Percentiles rank a stretch among this genome's conserved stretches.
phyloP scores from a whole-genome alignment of 192 early-diverging fungal genomes.

The Cetraspora pellucida region DNA sequence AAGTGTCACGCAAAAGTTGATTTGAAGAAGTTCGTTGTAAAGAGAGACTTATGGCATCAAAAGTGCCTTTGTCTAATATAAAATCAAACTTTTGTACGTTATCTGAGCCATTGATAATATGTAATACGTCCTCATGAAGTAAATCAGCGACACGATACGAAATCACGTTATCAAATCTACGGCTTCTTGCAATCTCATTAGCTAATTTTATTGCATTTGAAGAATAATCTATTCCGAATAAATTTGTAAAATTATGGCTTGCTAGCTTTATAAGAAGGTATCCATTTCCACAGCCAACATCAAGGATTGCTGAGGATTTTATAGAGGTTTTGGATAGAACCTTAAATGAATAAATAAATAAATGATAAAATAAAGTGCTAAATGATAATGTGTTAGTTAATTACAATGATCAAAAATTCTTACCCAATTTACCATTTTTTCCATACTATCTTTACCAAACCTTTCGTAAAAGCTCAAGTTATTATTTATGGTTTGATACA shows the following conservation, averaged over 20 bases:
- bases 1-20: not conserved
- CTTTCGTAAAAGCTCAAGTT: conserved; percentile 36
- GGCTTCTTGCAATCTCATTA: conserved; percentile 58
- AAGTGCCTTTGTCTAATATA: conserved; percentile 92
- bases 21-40: not conserved
- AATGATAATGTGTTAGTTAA: conserved; percentile 7
- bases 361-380: not conserved
- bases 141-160: conserved; percentile 63
- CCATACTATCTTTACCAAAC: conserved; percentile 84
- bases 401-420: conserved; percentile 8
- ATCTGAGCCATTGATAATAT: not conserved
- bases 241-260: conserved; percentile 66
- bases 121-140: conserved; percentile 36
- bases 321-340: conserved; percentile 31
- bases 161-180: conserved; percentile 48
- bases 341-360: too few relatives aligned
- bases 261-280: conserved; percentile 81
- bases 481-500: not conserved
- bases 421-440: conserved; percentile 91
- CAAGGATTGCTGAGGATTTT: conserved; percentile 60
- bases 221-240: conserved; percentile 89
- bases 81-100: conserved; percentile 53
- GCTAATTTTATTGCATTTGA: conserved; percentile 74
- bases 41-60: conserved; percentile 83
- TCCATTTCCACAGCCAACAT: conserved; percentile 93